Base-by-base conservation (phyloP, 805 yeast species). In the Pichia deserticola region DNA sequence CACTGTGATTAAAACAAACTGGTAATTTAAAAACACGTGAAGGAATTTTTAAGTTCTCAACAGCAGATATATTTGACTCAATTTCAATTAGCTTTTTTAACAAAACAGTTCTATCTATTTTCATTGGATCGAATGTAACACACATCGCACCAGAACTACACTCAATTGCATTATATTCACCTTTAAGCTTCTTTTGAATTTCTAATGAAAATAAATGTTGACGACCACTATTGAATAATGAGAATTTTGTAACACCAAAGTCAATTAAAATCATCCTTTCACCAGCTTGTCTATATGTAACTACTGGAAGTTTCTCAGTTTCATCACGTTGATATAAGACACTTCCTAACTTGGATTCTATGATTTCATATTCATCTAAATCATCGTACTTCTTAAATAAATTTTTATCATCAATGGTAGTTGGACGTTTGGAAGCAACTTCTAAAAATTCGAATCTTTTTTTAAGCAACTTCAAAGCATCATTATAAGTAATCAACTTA, bases 191-290 rank as follows among this genome's bases (percentile, higher is more conserved):
- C n/a, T 52, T 45, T 13, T 44, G 32, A 9, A 57, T 43, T 35
- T 53, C 51, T 13, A 44, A 20, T 25, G 58, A 58, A 9, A 66
- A 47, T 8, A 55, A 57, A 46, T 58, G 61, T 51, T 65, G 68
- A 43, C 71, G 58, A 13, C 69, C 70, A 49, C 60, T 62, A 40
- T 61, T 64, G 44, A 64, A 54, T n/a, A 66, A 51, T 8, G 60
- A 57, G 51, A 64, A 66, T 2, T 60, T 44, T 8, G 56, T 58
- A 15, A 54, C 53, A 20, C 67, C 68, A 51, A 63, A 66, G 51
- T 66, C 70, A 48, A 64, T 52, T 9, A 63, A 40, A 11, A 66
- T 53, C 67, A 65, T 62, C 13, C 53, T 50, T 50, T 66, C 71
- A 38, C 70, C 69, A 8, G 63, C 65, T 46, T 64, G 69, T 41